Conservation (phyloP, 2,329 filamentous ascomycete species). For the Calonectria multiphialidica region DNA sequence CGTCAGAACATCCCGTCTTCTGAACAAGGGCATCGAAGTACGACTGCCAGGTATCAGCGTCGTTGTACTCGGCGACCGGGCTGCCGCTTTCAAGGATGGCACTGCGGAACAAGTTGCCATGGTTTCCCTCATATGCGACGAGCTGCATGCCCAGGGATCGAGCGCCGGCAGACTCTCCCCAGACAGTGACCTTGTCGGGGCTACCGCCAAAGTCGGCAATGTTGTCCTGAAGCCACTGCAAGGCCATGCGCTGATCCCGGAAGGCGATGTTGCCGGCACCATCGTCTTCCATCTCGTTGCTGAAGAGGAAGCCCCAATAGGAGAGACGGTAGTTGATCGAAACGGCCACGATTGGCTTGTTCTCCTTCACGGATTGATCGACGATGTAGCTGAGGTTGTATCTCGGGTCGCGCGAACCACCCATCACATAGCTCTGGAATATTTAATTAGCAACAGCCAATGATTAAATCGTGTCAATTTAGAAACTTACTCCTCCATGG, state of each 20-base stretch:
- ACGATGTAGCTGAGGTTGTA: slow-evolving; percentile 75
- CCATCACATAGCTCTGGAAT: slow-evolving; percentile 39
- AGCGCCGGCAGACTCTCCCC: slow-evolving; percentile 66
- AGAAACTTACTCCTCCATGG: slow-evolving; percentile 54
- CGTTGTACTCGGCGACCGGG: slow-evolving; percentile 44
- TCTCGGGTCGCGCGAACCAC: slow-evolving; percentile 47
- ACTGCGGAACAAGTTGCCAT: slow-evolving; percentile 66
- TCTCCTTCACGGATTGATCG: slow-evolving; percentile 57
- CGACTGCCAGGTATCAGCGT: slow-evolving; percentile 38
- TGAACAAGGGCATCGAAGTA: slow-evolving; percentile 47
- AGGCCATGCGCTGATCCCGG: slow-evolving; percentile 61
- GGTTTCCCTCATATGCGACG: slow-evolving; percentile 63
- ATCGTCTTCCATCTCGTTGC: slow-evolving; percentile 54
- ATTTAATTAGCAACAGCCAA: slow-evolving; percentile 17
- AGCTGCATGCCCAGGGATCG: slow-evolving; percentile 63
- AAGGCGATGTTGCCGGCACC: slow-evolving; percentile 64
- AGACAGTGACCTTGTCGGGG: slow-evolving; percentile 61
- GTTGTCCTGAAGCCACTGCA: slow-evolving; percentile 64
- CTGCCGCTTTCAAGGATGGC: slow-evolving; percentile 64
- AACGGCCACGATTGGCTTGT: slow-evolving; percentile 63
- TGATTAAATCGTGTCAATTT: background rate
- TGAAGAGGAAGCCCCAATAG: slow-evolving; percentile 65
- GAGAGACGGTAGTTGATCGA: slow-evolving; percentile 64
- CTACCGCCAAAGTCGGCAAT: slow-evolving; percentile 63
- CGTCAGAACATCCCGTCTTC: slow-evolving; percentile 38